Conservation (phyloP, 176 grass and related monocot species). For the Zea mays region DNA sequence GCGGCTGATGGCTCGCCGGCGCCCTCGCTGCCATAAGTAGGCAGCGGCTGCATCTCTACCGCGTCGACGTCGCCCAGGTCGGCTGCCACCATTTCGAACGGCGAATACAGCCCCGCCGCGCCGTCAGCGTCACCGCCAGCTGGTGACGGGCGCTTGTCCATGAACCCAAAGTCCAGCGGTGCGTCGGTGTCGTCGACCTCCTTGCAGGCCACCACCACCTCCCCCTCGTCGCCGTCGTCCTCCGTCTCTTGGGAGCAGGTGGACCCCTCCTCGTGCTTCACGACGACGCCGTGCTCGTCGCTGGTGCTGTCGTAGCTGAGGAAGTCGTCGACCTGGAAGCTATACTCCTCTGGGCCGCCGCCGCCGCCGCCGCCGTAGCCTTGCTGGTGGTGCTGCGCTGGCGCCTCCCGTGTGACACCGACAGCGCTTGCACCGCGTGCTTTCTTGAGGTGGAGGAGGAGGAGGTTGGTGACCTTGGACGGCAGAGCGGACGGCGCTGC, state of each 20-base stretch:
- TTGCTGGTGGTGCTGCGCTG: not conserved
- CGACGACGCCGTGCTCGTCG: conserved; percentile 7
- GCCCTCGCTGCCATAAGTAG: not conserved
- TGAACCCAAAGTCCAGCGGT: conserved; percentile 43
- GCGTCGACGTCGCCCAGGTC: not conserved
- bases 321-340: conserved; percentile 41
- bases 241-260: conserved; percentile 6
- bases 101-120: conserved; percentile 32
- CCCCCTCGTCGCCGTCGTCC: conserved; percentile 23
- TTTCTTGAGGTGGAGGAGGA: conserved; percentile 41
- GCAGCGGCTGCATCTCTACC: not conserved
- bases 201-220: not conserved
- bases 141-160: conserved; percentile 10
- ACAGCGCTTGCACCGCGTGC: not conserved
- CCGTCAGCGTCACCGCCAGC: not conserved
- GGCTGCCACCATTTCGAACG: conserved; percentile 43
- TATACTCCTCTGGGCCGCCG: conserved; percentile 10
- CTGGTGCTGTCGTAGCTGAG: conserved; percentile 10
- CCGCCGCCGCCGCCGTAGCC: not conserved
- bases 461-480: conserved; percentile 39
- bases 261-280: conserved; percentile 40
- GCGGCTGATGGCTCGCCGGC: not conserved
- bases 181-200: not conserved
- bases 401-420: not conserved
- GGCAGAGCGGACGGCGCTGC: conserved; percentile 13